Evolutionary conservation across 1,284 basidiomycete genomes (phyloP).

Genomic region (Apiotrichum domesticum): DNA sequence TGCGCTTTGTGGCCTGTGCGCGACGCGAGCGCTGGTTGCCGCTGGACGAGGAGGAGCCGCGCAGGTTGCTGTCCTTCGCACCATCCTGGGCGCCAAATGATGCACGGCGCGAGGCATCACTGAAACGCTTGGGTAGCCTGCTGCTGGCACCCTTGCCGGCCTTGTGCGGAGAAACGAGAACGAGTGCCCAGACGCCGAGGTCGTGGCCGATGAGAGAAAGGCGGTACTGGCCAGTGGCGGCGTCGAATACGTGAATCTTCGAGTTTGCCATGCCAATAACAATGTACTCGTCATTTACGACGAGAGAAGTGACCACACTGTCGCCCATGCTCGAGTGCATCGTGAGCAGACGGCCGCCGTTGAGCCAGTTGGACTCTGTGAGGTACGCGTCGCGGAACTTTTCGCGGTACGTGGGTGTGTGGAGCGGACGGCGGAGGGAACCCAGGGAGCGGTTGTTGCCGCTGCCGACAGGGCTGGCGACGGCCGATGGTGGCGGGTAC

Average conservation of each 20-base stretch:
- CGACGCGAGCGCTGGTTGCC: background rate
- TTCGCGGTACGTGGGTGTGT: slow-evolving; percentile 11
- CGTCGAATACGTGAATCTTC: slow-evolving; percentile 81
- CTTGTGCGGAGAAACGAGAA: slow-evolving; percentile 52
- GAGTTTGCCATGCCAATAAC: slow-evolving; percentile 85
- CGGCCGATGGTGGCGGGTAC: slow-evolving; percentile 10
- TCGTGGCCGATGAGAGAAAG: slow-evolving; percentile 80
- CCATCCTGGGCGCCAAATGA: slow-evolving; percentile 1
- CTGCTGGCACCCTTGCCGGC: slow-evolving; percentile 25
- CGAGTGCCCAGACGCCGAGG: slow-evolving; percentile 86
- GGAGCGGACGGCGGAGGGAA: slow-evolving; percentile 2
- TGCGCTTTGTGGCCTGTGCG: slow-evolving; percentile 1
- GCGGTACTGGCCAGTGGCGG: slow-evolving; percentile 67
- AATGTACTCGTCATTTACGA: slow-evolving; percentile 77
- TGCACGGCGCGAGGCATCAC: background rate
- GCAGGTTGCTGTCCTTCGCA: background rate
- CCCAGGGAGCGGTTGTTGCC: background rate
- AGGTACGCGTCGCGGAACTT: slow-evolving; percentile 19
- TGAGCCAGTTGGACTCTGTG: slow-evolving; percentile 83
- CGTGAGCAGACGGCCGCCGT: slow-evolving; percentile 68
- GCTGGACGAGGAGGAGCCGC: slow-evolving; percentile 2
- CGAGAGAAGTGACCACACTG: slow-evolving; percentile 78
- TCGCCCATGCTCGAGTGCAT: slow-evolving; percentile 64
- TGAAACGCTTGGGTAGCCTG: background rate
- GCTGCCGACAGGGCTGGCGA: background rate